Conservation (phyloP, 148 eudicot species). For the Amaranthus cruentus region DNA sequence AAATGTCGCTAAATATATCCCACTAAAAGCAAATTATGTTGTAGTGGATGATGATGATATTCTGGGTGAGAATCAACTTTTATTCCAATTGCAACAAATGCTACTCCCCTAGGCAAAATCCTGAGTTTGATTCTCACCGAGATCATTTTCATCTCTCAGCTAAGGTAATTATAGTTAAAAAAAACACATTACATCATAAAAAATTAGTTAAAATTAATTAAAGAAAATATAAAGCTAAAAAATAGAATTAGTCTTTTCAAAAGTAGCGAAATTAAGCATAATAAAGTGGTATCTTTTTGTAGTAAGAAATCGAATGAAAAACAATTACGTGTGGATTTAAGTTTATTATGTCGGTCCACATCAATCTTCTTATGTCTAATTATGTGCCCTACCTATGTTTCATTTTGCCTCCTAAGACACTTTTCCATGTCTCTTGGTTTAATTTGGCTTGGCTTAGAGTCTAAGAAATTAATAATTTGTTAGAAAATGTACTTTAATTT, state of each 20-base stretch:
- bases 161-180: no score
- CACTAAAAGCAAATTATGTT: no score
- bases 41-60: no score
- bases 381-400: slow-evolving; percentile 27
- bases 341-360: slow-evolving; percentile 15
- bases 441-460: slow-evolving; percentile 19
- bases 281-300: not conserved
- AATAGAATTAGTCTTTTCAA: not conserved
- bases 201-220: no score
- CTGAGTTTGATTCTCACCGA: no score
- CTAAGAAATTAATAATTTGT: slow-evolving; percentile 7
- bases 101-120: no score
- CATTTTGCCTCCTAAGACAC: not conserved
- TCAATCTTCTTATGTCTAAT: slow-evolving; percentile 19
- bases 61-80: no score
- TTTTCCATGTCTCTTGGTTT: slow-evolving; percentile 13
- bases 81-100: no score
- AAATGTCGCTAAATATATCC: no score
- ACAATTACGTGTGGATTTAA: slow-evolving; percentile 6
- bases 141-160: no score
- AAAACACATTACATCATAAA: no score
- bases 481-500: no score
- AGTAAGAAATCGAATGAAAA: not conserved
- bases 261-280: not conserved
- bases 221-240: not conserved